Evolutionary conservation across 2,329 filamentous ascomycete genomes (phyloP), one percentile per base, ranked within the genome.

Genomic region (Fusarium sulawesiense): DNA sequence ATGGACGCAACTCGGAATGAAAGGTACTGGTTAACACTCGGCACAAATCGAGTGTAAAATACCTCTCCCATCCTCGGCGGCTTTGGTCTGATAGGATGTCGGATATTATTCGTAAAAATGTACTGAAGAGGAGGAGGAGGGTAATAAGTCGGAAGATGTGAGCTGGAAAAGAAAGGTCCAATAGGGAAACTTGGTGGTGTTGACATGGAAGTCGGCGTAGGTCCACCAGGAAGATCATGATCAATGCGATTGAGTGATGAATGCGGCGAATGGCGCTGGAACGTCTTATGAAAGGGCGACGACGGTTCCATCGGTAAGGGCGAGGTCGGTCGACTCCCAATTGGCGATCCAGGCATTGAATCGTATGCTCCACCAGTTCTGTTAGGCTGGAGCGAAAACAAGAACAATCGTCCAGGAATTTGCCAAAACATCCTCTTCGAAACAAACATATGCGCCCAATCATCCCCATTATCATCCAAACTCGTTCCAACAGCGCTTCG

Each of bases 391-490:
- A 95, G 85, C 0, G 92, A 93, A 81, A 97, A 97, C 48, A 98
- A 88, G 77, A 97, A 98, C 53, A 97, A 86, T 8, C 93, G 88
- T 1, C 92, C 89, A 44, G 97, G 93, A 5, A 96, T 86, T 81
- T 98, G 96, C 96, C 96, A 99, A 80, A 98, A 99, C 75, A 89
- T 89, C 65, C 88, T 86, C 42, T 90, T 88, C 60, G 91, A 92
- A 44, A 94, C 91, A 77, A 96, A 98, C 91, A 97, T 94, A 53
- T 88, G 83, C 29, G 85, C 85, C 92, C 93, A 97, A 55, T 87
- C 89, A 44, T 90, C 87, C 12, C 87, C 84, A 37, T 85, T 84
- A 48, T 89, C 87, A 53, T 91, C 87, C 45, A 88, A 78, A 40
- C 88, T 86, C 1, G 86, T 83, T 7, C 93, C 93, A 4, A 96